Conservation (phyloP, 345 rosid species). For the Bruguiera parviflora region DNA sequence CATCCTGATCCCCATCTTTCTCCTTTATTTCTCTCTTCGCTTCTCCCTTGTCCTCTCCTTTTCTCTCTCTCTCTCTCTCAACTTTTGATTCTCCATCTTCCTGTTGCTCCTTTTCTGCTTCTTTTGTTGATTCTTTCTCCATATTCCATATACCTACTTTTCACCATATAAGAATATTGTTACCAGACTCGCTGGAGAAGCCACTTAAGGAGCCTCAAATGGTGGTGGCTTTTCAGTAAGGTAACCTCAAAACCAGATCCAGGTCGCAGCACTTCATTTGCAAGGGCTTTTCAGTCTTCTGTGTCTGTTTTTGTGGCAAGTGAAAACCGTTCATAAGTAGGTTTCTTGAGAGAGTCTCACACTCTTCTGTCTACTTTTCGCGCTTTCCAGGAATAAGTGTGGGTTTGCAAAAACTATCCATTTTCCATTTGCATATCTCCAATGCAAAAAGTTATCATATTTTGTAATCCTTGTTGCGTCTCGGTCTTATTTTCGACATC, state of each 20-base stretch:
- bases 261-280: background rate
- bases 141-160: conserved; percentile 4
- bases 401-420: conserved; percentile 9
- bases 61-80: background rate
- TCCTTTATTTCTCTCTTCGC: conserved; percentile 2
- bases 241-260: conserved; percentile 25
- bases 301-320: conserved; percentile 17
- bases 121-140: conserved; percentile 11
- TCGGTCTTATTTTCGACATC: background rate
- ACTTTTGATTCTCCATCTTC: too few species aligned
- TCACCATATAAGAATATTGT: conserved; percentile 14
- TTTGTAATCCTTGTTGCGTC: background rate
- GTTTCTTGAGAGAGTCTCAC: background rate
- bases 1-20: conserved; percentile 9
- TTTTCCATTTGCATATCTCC: background rate
- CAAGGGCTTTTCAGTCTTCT: background rate
- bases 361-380: background rate
- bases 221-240: conserved; percentile 4
- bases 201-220: conserved; percentile 1
- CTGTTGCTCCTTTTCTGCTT: background rate
- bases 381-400: background rate
- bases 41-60: background rate
- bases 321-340: conserved; percentile 1
- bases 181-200: conserved; percentile 9
- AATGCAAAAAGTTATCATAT: background rate